Conservation (phyloP, 2,329 filamentous ascomycete species). For the Pseudogymnoascus sp. region DNA sequence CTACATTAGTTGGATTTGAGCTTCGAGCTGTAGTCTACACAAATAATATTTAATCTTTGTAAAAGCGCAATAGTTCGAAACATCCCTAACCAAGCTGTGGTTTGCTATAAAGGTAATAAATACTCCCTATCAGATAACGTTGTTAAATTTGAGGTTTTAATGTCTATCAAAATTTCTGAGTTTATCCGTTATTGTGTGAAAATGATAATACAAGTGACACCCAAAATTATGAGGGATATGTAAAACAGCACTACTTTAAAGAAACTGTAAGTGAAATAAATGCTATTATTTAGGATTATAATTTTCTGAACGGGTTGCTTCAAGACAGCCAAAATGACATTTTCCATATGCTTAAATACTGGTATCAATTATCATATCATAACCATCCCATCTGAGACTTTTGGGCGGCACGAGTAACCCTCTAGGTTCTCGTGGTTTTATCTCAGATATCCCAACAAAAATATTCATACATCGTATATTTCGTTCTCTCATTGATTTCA, state of each 20-base stretch:
- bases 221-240: too few species aligned
- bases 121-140: neutral
- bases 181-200: neutral
- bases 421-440: neutral
- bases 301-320: neutral
- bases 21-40: neutral
- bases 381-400: neutral
- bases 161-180: neutral
- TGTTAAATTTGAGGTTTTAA: neutral
- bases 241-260: neutral
- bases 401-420: neutral
- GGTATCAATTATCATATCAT: neutral
- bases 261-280: neutral
- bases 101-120: neutral
- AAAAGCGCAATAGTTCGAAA: neutral
- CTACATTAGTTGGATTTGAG: neutral
- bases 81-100: neutral
- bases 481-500: neutral
- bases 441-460: neutral
- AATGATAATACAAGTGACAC: neutral
- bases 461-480: neutral
- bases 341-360: neutral
- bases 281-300: neutral
- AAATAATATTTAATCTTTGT: neutral
- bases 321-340: neutral